Percentiles rank a stretch among this genome's conserved stretches.
These are phyloP conservation scores for Solanum sitiens DNA, from an alignment of 257 asterid genomes.

Conservation along the genomic window DNA sequence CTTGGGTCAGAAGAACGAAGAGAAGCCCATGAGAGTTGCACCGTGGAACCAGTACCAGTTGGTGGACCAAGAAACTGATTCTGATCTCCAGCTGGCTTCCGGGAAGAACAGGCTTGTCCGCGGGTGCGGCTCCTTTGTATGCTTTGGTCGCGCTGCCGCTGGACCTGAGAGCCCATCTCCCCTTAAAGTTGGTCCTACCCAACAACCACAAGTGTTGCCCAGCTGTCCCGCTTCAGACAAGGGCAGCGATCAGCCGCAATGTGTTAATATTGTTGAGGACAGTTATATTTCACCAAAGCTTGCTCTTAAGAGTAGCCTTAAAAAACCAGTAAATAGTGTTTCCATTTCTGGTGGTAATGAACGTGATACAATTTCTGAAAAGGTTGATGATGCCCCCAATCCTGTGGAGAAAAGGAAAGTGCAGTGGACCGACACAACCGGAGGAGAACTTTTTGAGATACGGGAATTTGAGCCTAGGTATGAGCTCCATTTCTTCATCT, in stretches of 20 bases:
- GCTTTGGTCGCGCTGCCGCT: constrained; percentile 73
- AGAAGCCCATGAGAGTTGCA: constrained; percentile 93
- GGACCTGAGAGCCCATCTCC: constrained; percentile 68
- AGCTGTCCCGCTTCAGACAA: constrained; percentile 28
- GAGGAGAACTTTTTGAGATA: constrained; percentile 83
- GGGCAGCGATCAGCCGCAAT: constrained; percentile 17
- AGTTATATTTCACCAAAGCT: constrained; percentile 17
- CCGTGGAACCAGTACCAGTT: constrained; percentile 99
- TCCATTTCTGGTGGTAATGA: constrained; percentile 19
- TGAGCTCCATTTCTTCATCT: background rate
- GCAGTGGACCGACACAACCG: constrained; percentile 81
- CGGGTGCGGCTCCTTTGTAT: constrained; percentile 75
- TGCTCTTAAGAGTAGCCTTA: constrained; percentile 72
- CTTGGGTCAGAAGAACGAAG: constrained; percentile 78
- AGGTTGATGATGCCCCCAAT: constrained; percentile 19
- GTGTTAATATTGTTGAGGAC: constrained; percentile 21
- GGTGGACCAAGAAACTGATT: constrained; percentile 82
- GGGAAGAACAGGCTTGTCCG: constrained; percentile 54
- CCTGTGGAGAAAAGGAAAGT: constrained; percentile 62
- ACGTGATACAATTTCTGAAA: constrained; percentile 16
- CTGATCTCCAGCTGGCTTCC: constrained; percentile 93
- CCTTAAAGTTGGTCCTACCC: constrained; percentile 63
- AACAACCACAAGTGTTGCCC: constrained; percentile 38
- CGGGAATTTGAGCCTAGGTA: constrained; percentile 97
- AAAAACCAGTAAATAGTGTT: constrained; percentile 26